Percentiles rank a stretch among this genome's conserved stretches.
Conservation (phyloP, 202 grass and related monocot species). For the Dendrocalamus latiflorus region DNA sequence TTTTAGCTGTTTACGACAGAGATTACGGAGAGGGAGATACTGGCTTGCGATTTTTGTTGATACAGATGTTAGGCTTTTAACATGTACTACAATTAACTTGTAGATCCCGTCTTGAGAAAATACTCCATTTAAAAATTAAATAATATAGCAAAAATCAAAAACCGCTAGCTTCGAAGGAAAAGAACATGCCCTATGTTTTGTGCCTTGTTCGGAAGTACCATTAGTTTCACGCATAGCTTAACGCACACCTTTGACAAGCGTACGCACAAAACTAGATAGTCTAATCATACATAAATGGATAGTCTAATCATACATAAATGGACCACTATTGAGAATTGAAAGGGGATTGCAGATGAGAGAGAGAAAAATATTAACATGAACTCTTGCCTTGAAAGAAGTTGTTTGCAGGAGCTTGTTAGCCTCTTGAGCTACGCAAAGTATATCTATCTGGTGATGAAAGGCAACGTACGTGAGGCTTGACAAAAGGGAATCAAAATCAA, state of each 20-base stretch:
- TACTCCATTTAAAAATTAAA: too few species aligned
- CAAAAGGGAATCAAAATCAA: not conserved
- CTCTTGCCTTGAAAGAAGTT: not conserved
- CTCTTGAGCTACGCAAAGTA: constrained; percentile 5
- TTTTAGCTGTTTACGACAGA: too few species aligned
- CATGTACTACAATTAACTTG: too few species aligned
- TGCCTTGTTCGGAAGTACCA: too few species aligned
- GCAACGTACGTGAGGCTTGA: not conserved
- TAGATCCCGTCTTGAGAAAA: too few species aligned
- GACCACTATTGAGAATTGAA: not conserved
- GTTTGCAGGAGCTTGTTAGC: not conserved
- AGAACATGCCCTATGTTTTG: too few species aligned
- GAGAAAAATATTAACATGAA: not conserved
- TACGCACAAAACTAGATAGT: not conserved
- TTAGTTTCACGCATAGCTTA: not conserved
- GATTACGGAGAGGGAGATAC: too few species aligned
- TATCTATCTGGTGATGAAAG: not conserved
- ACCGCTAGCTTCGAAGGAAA: too few species aligned
- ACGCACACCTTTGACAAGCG: not conserved
- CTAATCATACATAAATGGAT: not conserved
- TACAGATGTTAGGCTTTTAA: too few species aligned
- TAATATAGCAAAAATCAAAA: too few species aligned
- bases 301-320: not conserved
- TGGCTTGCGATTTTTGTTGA: not conserved
- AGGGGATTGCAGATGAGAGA: not conserved